Base-by-base conservation (phyloP, 768 basidiomycete species). In the Bullera alba region DNA sequence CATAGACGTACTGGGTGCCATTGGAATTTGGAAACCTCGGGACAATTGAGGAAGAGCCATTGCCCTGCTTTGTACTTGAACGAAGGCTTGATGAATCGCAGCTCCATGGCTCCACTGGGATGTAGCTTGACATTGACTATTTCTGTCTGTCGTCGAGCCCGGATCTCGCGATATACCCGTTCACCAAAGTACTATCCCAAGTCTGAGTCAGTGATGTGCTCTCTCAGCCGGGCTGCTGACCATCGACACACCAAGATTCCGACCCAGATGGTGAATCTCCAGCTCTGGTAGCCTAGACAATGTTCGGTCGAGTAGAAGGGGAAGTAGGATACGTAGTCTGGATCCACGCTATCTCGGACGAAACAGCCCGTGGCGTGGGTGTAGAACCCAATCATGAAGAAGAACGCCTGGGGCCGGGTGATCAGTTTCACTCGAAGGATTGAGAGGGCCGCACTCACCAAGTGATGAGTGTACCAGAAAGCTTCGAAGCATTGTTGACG, bases 391-490 rank as follows among this genome's bases (percentile, higher is more conserved):
- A 58, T 54, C 50, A 10, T 46, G 42, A 47, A 59, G 54, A 56
- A 57, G 53, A 57, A 54, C 1, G 60, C 55, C 43, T 45, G 43
- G 15, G 14, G 38, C 19, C 38, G 42, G n/a, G n/a, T 12, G 5
- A 5, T 39, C 16, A 44, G 16, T 27, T n/a, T n/a, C n/a, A n/a
- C n/a, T n/a, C n/a, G n/a, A n/a, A n/a, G n/a, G n/a, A n/a, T n/a
- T n/a, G 25, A 43, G 22, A 12, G 28, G 22, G 5, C 30, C 21
- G 1, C 5, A 50, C 58, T 19, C 29, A 64, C 63, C 22, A 68
- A 53, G 36, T 92, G 91, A 58, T 93, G 91, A 28, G 90, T 91
- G 72, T 91, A 93, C 90, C 90, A 93, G 77, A 96, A 96, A 1
- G 81, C 87, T 72, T 96, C 91, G 73, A 92, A 95, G 76, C 83